A percentile compares a stretch with the other conserved stretches of the same genome.
These are phyloP conservation scores for Penicillium occitanis DNA, from an alignment of 2,329 filamentous ascomycete genomes.

Conservation along the genomic window DNA sequence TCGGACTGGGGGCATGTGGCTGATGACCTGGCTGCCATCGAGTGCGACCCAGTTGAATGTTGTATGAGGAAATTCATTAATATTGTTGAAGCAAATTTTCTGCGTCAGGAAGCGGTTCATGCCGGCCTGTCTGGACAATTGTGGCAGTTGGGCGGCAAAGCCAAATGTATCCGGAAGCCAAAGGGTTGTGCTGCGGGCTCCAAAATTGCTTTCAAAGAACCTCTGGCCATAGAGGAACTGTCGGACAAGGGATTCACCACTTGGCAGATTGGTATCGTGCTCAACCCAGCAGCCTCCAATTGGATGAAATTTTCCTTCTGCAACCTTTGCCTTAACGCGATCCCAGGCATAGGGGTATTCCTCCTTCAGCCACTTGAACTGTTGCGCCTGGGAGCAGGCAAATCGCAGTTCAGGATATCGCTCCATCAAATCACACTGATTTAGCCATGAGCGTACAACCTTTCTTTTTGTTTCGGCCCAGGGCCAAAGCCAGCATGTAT, in stretches of 20 bases:
- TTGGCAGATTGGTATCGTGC: conserved; percentile 96
- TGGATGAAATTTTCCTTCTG: conserved; percentile 85
- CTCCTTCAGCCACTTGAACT: conserved; percentile 95
- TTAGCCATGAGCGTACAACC: conserved; percentile 92
- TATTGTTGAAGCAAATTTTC: conserved; percentile 99
- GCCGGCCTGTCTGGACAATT: conserved; percentile 84
- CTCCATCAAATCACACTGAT: conserved; percentile 93
- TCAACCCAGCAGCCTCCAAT: conserved; percentile 99
- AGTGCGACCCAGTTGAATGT: conserved; percentile 98
- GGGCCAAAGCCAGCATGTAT: conserved; percentile 98
- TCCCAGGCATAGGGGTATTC: conserved; percentile 86
- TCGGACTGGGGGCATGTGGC: conserved; percentile 93
- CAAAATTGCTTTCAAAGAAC: conserved; percentile 92
- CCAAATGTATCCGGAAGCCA: conserved; percentile 99
- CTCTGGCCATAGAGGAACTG: conserved; percentile 96
- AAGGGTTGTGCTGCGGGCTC: conserved; percentile 83
- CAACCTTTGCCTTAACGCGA: conserved; percentile 86
- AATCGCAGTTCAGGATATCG: conserved; percentile 92
- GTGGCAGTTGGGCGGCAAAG: conserved; percentile 91
- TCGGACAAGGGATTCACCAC: conserved; percentile 87
- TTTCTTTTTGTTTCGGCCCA: conserved; percentile 98
- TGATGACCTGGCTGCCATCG: conserved; percentile 94
- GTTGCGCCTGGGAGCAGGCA: conserved; percentile 91
- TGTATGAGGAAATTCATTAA: conserved; percentile 97
- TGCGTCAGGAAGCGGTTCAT: conserved; percentile 98